These are phyloP conservation scores for Penicillium ucsense DNA, from an alignment of 495 filamentous ascomycete species.

Conservation along the genomic window DNA sequence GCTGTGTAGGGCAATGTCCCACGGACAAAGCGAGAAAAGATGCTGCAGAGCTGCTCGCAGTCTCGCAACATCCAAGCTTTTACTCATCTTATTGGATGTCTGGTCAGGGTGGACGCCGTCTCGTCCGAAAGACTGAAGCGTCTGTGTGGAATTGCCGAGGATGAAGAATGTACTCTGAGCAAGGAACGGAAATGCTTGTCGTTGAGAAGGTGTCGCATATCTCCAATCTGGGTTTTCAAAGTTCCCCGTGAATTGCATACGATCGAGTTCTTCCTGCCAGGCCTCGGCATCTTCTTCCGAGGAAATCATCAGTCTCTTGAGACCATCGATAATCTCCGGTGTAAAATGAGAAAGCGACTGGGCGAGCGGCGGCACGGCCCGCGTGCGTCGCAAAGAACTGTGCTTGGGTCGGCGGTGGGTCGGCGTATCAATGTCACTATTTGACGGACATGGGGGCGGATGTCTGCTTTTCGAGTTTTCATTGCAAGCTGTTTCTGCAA, in stretches of 20 bases:
- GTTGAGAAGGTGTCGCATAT: conserved; percentile 30
- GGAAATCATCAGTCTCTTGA: conserved; percentile 25
- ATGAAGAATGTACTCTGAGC: conserved; percentile 69
- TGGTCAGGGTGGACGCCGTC: conserved; percentile 14
- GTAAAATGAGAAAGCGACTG: conserved; percentile 37
- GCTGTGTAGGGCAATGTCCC: conserved; percentile 58
- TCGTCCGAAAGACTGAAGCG: conserved; percentile 55
- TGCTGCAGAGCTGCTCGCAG: conserved; percentile 25
- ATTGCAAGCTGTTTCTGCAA: conserved; percentile 18
- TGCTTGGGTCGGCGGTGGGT: conserved; percentile 14
- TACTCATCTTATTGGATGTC: conserved; percentile 1
- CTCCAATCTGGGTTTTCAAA: conserved; percentile 33
- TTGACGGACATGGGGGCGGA: background rate
- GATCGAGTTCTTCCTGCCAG: conserved; percentile 33
- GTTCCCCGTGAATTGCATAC: conserved; percentile 28
- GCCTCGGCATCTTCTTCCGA: conserved; percentile 28
- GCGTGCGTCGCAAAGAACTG: conserved; percentile 1
- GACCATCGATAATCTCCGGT: conserved; percentile 29
- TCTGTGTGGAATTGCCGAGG: conserved; percentile 53
- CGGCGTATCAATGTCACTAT: conserved; percentile 10
- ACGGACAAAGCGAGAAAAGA: conserved; percentile 31
- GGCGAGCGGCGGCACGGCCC: conserved; percentile 12
- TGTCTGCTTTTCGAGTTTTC: conserved; percentile 6
- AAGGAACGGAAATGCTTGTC: conserved; percentile 44
- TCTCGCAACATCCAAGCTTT: conserved; percentile 20